These are phyloP conservation scores for Trametes hirsuta DNA, from an alignment of 1,284 basidiomycete species.

Conservation along the genomic window DNA sequence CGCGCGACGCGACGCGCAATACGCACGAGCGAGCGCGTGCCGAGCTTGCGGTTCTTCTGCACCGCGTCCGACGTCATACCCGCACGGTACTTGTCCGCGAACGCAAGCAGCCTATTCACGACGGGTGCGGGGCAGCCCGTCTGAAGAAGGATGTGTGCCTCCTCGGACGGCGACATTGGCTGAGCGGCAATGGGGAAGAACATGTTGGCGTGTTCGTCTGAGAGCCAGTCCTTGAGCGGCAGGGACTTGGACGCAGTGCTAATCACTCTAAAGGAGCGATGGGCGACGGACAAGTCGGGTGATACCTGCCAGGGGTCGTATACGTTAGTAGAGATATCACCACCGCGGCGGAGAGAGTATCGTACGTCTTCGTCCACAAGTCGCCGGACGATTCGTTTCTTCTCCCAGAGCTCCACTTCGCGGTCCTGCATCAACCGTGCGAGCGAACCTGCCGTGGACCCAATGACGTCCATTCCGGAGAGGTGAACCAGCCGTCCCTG, in stretches of 20 bases:
- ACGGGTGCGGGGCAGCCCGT: constrained; percentile 27
- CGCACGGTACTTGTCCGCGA: constrained; percentile 59
- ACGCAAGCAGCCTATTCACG: constrained; percentile 33
- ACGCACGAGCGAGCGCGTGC: constrained; percentile 60
- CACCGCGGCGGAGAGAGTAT: neutral
- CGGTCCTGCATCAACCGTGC: constrained; percentile 61
- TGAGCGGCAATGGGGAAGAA: constrained; percentile 63
- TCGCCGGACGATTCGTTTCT: constrained; percentile 56
- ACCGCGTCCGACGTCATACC: constrained; percentile 57
- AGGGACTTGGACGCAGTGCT: constrained; percentile 64
- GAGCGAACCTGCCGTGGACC: constrained; percentile 63
- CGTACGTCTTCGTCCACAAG: constrained; percentile 50
- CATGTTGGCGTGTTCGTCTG: constrained; percentile 68
- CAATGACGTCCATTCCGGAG: constrained; percentile 62
- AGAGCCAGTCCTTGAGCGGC: constrained; percentile 65
- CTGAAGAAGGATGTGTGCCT: constrained; percentile 27
- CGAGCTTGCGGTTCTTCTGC: constrained; percentile 63
- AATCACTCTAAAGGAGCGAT: constrained; percentile 63
- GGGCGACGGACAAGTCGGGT: constrained; percentile 51
- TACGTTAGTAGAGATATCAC: constrained; percentile 1
- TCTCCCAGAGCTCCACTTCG: constrained; percentile 66
- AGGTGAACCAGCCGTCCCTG: constrained; percentile 60
- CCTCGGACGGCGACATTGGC: constrained; percentile 59
- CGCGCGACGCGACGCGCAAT: constrained; percentile 53
- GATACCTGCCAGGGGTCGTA: constrained; percentile 33